A percentile compares a stretch with the other conserved stretches of the same genome.
Conservation (phyloP, 768 basidiomycete genomes). For the Boletus speciosus region DNA sequence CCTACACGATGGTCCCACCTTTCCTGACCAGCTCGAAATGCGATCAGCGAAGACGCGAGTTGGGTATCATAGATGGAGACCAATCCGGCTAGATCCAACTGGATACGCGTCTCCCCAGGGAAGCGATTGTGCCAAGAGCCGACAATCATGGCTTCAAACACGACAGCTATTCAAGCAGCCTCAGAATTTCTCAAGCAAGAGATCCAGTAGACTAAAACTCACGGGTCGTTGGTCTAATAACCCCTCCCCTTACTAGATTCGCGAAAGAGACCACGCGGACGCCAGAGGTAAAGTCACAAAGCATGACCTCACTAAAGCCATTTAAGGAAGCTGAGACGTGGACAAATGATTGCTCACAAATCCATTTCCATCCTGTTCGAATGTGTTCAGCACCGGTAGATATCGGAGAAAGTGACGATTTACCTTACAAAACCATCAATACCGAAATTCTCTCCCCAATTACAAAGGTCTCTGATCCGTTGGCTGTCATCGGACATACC, state of each 20-base stretch:
- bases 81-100: conserved; percentile 32
- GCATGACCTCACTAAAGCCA: conserved; percentile 33
- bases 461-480: conserved; percentile 39
- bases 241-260: conserved; percentile 1
- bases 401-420: neutral
- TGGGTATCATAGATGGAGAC: conserved; percentile 37
- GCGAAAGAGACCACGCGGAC: conserved; percentile 22
- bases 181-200: neutral
- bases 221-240: neutral
- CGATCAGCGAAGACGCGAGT: conserved; percentile 30
- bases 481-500: conserved; percentile 29
- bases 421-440: conserved; percentile 49
- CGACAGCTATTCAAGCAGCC: neutral
- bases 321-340: neutral
- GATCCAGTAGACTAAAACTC: neutral
- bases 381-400: neutral
- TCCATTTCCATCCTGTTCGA: conserved; percentile 27
- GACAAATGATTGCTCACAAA: conserved; percentile 24
- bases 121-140: conserved; percentile 34
- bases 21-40: conserved; percentile 20
- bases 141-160: conserved; percentile 10
- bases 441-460: conserved; percentile 39
- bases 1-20: conserved; percentile 32
- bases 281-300: conserved; percentile 33
- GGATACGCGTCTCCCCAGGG: conserved; percentile 36